These are phyloP conservation scores for Vigna angularis DNA, from an alignment of 306 rosid species.

Conservation along the genomic window DNA sequence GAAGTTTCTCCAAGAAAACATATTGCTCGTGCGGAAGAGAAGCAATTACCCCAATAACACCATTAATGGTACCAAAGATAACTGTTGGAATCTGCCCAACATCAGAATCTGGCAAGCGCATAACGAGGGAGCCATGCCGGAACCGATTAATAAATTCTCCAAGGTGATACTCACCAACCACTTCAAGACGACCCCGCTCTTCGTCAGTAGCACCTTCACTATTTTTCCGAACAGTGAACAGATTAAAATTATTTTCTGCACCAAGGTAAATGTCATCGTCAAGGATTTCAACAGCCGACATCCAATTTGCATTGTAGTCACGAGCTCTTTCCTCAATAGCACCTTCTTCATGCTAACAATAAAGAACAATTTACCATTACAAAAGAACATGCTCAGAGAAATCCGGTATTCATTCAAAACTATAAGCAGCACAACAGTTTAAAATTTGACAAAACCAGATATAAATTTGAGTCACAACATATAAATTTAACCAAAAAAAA, in stretches of 20 bases:
- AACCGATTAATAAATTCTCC: conserved; percentile 90
- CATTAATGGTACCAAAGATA: conserved; percentile 93
- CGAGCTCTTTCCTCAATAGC: conserved; percentile 99
- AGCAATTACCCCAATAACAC: conserved; percentile 95
- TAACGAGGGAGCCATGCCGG: conserved; percentile 85
- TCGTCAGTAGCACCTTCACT: conserved; percentile 97
- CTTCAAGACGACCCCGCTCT: conserved; percentile 93
- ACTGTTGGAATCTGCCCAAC: conserved; percentile 95
- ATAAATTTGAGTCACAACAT: neutral
- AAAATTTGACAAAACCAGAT: neutral
- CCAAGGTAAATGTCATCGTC: conserved; percentile 95
- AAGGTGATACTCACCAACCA: conserved; percentile 90
- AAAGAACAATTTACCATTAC: conserved; percentile 20
- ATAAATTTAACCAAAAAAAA: neutral
- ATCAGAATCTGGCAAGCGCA: conserved; percentile 96
- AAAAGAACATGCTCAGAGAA: conserved; percentile 3
- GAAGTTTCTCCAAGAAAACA: conserved; percentile 87
- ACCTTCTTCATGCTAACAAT: conserved; percentile 93
- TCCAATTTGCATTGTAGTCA: conserved; percentile 96
- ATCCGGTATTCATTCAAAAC: conserved; percentile 4
- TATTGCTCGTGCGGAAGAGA: conserved; percentile 94
- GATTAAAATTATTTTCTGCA: conserved; percentile 76
- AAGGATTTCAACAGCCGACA: conserved; percentile 96
- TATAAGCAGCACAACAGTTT: neutral
- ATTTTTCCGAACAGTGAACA: conserved; percentile 55